Percentiles rank a stretch among this genome's conserved stretches.
Conservation (phyloP, 768 basidiomycete genomes). For the Cystoderma amianthinum region DNA sequence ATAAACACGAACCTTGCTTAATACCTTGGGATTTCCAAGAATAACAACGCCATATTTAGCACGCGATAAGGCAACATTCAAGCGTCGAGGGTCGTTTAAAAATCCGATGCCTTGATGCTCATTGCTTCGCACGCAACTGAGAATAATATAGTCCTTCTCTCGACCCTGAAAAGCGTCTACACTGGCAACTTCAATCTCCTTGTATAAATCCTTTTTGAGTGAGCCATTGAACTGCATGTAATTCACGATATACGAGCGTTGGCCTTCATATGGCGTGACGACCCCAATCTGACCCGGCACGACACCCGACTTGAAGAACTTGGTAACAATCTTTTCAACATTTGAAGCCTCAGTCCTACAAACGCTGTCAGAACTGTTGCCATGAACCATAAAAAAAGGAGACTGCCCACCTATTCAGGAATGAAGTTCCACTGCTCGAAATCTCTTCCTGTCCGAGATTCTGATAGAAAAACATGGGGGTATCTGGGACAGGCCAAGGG, state of each 20-base stretch:
- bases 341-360: slow-evolving; percentile 94
- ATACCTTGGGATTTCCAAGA: slow-evolving; percentile 98
- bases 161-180: slow-evolving; percentile 99
- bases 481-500: slow-evolving; percentile 96
- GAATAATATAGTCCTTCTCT: slow-evolving; percentile 99
- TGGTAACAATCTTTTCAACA: slow-evolving; percentile 99
- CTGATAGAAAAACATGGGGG: slow-evolving; percentile 99
- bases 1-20: slow-evolving; percentile 77
- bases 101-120: slow-evolving; percentile 99
- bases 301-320: slow-evolving; percentile 99
- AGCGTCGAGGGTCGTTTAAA: slow-evolving; percentile 91
- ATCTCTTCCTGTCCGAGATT: slow-evolving; percentile 99
- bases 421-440: slow-evolving; percentile 96
- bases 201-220: slow-evolving; percentile 97
- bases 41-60: slow-evolving; percentile 99
- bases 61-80: slow-evolving; percentile 95
- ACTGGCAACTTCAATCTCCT: slow-evolving; percentile 98
- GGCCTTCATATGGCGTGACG: slow-evolving; percentile 98
- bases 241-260: slow-evolving; percentile 96
- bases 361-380: not conserved
- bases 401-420: slow-evolving; percentile 77
- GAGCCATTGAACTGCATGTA: slow-evolving; percentile 99
- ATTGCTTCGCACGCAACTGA: slow-evolving; percentile 96
- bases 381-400: slow-evolving; percentile 7
- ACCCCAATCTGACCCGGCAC: slow-evolving; percentile 94